Evolutionary conservation across 768 basidiomycete species (phyloP).

Genomic region (Russula abietina): DNA sequence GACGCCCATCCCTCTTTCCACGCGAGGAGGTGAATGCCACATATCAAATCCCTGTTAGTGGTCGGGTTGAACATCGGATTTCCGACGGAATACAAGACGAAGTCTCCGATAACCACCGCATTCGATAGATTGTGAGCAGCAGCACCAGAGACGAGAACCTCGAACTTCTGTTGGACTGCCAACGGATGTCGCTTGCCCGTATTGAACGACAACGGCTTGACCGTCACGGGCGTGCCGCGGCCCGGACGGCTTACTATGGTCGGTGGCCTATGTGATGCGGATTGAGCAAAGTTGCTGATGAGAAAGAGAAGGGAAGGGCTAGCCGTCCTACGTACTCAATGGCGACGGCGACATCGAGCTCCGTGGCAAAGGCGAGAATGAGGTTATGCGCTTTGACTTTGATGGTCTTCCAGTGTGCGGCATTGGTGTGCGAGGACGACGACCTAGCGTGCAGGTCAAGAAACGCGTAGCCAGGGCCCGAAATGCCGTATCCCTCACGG

Average conservation of each 20-base stretch:
- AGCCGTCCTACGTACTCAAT: constrained; percentile 10
- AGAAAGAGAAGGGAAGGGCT: not conserved
- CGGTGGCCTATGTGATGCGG: constrained; percentile 4
- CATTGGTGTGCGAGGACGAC: not conserved
- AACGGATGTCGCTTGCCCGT: constrained; percentile 12
- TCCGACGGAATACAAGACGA: constrained; percentile 14
- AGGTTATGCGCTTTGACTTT: constrained; percentile 4
- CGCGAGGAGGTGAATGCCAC: constrained; percentile 7
- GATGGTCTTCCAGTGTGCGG: constrained; percentile 8
- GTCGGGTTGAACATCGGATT: not conserved
- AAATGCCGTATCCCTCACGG: constrained; percentile 9
- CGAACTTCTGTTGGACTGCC: not conserved
- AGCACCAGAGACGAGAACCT: constrained; percentile 2
- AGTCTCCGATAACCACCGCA: constrained; percentile 14
- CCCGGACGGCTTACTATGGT: not conserved
- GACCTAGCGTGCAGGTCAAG: constrained; percentile 5
- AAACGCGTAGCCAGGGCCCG: constrained; percentile 2
- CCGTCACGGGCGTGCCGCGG: not conserved
- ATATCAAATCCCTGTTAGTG: not conserved
- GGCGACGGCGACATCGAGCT: constrained; percentile 10
- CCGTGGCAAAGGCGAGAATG: constrained; percentile 14
- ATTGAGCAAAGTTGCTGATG: not conserved
- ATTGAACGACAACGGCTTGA: constrained; percentile 4
- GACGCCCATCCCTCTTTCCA: constrained; percentile 16
- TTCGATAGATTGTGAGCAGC: constrained; percentile 15